Evolutionary conservation across 1,284 basidiomycete species (phyloP).

Genomic region (Pseudozyma pruni): DNA sequence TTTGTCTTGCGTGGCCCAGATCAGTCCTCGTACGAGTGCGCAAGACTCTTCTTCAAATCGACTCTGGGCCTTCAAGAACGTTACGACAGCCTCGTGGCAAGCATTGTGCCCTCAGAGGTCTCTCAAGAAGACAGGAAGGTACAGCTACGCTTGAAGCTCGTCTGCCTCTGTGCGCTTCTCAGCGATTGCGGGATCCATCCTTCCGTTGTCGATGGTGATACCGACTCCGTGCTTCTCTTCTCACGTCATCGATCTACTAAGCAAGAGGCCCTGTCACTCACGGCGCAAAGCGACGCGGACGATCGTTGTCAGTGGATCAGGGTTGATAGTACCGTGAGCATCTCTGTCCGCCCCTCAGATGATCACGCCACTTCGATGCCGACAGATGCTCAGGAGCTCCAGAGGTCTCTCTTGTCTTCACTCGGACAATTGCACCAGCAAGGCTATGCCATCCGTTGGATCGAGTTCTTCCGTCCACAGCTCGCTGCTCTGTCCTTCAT

Average conservation of each 20-base stretch:
- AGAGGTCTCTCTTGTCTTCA: constrained; percentile 3
- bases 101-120: neutral
- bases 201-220: neutral
- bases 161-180: constrained; percentile 18
- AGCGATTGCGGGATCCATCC: constrained; percentile 20
- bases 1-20: constrained; percentile 1
- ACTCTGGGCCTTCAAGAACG: constrained; percentile 9
- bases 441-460: constrained; percentile 34
- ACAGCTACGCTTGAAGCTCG: constrained; percentile 2
- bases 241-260: neutral
- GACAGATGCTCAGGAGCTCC: constrained; percentile 1
- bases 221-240: neutral
- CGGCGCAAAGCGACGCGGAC: neutral
- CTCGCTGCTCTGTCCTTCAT: constrained; percentile 13
- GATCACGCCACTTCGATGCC: neutral
- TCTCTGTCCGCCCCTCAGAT: neutral
- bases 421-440: constrained; percentile 21
- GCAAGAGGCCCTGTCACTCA: neutral
- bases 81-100: neutral
- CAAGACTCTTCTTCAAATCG: neutral
- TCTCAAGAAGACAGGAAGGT: neutral
- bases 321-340: constrained; percentile 4
- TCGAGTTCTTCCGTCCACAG: constrained; percentile 28
- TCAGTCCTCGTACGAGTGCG: neutral
- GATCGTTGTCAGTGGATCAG: constrained; percentile 2